A percentile compares a stretch with the other conserved stretches of the same genome.
These are phyloP conservation scores for Rhizomucor pusillus DNA, from an alignment of 371 early-diverging fungal species.

Conservation along the genomic window DNA sequence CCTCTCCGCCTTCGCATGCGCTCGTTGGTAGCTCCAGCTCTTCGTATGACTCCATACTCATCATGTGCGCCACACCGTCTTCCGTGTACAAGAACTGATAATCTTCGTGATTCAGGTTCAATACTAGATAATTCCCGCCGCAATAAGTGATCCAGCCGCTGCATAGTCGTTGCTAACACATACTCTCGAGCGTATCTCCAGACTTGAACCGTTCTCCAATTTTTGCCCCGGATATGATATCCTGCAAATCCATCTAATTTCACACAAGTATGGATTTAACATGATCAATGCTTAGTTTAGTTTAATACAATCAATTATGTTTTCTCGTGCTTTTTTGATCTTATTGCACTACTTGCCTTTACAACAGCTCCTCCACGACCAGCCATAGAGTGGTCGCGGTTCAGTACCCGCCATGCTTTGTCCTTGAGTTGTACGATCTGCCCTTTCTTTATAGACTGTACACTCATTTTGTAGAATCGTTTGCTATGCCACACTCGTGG, in stretches of 20 bases:
- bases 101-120: conserved; percentile 60
- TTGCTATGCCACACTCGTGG: conserved; percentile 2
- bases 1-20: conserved; percentile 58
- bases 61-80: conserved; percentile 58
- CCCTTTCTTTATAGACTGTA: conserved; percentile 44
- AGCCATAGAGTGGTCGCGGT: conserved; percentile 39
- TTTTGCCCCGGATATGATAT: conserved; percentile 51
- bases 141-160: neutral
- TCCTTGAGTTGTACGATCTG: conserved; percentile 48
- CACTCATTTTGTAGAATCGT: conserved; percentile 38
- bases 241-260: conserved; percentile 63
- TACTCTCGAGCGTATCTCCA: conserved; percentile 61
- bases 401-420: conserved; percentile 43
- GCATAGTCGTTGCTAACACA: neutral
- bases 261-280: too few species aligned
- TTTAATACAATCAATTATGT: too few species aligned
- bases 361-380: conserved; percentile 55
- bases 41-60: conserved; percentile 72
- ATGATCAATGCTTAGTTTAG: too few species aligned
- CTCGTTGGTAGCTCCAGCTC: conserved; percentile 61
- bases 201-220: conserved; percentile 63
- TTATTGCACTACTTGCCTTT: conserved; percentile 43
- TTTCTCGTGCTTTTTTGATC: too few species aligned
- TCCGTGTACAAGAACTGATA: conserved; percentile 74
- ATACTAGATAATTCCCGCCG: conserved; percentile 19